phyloP scores from a whole-genome alignment of 2,329 filamentous ascomycete species.

The Aureobasidium melanogenum region DNA sequence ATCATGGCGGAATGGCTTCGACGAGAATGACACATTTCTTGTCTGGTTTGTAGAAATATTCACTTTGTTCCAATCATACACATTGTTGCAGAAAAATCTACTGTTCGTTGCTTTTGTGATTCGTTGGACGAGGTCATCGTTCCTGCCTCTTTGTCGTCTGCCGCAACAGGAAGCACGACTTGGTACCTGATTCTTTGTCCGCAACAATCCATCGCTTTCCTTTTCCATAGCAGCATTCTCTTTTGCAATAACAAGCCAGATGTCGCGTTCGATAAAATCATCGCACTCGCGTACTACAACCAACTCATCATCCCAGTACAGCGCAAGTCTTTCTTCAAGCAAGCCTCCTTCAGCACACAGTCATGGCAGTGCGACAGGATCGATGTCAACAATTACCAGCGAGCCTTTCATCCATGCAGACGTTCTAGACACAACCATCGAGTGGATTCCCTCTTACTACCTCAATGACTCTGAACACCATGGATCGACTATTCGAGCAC shows the following conservation, averaged over 20 bases:
- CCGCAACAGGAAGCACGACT: background rate
- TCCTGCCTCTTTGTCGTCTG: background rate
- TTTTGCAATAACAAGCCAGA: background rate
- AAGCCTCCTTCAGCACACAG: background rate
- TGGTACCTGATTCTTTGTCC: background rate
- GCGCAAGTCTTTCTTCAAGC: background rate
- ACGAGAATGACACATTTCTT: conserved; percentile 10
- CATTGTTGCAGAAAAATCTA: background rate
- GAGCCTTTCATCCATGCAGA: conserved; percentile 9
- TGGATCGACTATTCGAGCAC: background rate
- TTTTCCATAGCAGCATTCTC: background rate
- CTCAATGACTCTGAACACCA: background rate
- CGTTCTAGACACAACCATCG: background rate
- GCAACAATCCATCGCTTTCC: background rate
- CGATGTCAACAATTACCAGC: background rate
- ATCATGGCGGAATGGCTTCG: conserved; percentile 9
- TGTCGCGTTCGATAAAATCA: background rate
- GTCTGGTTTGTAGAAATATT: background rate
- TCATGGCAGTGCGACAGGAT: background rate
- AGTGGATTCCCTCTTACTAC: conserved; percentile 6
- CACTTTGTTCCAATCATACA: background rate
- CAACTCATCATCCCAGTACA: background rate
- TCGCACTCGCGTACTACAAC: conserved; percentile 4
- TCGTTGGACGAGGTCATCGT: background rate
- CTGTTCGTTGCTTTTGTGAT: background rate